phyloP scores from a whole-genome alignment of 257 asterid species.

The Jacaranda mimosifolia region DNA sequence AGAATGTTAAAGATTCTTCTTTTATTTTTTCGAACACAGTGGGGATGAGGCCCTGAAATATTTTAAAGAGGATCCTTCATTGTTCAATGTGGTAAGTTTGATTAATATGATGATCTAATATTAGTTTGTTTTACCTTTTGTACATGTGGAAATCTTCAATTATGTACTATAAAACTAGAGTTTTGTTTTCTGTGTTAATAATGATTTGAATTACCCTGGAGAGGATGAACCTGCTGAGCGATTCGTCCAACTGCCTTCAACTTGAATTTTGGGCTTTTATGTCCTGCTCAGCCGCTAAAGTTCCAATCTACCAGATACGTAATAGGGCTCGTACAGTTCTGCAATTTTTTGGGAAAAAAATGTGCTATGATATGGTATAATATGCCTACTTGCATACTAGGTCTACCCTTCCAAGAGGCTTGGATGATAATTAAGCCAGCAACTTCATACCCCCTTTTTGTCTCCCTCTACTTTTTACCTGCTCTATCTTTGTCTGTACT shows the following conservation, averaged over 20 bases:
- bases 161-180: not conserved
- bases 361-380: not conserved
- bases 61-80: slow-evolving; percentile 78
- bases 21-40: slow-evolving; percentile 48
- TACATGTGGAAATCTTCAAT: not conserved
- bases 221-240: not conserved
- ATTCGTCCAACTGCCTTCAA: not conserved
- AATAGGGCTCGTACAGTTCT: not conserved
- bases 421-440: not conserved
- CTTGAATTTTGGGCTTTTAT: slow-evolving; percentile 1
- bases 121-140: not conserved
- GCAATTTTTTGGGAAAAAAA: not conserved
- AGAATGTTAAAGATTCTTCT: not conserved
- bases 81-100: slow-evolving; percentile 80
- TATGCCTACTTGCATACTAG: not conserved
- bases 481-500: not conserved
- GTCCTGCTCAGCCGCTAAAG: not conserved
- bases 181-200: not conserved
- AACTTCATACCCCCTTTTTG: not conserved
- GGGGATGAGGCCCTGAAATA: slow-evolving; percentile 86
- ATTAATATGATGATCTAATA: not conserved
- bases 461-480: not conserved
- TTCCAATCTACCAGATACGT: too few species aligned
- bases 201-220: slow-evolving; percentile 1
- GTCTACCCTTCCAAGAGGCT: not conserved